phyloP scores from a whole-genome alignment of 1,139 yeast genomes.

The Yamadazyma conglobata region DNA sequence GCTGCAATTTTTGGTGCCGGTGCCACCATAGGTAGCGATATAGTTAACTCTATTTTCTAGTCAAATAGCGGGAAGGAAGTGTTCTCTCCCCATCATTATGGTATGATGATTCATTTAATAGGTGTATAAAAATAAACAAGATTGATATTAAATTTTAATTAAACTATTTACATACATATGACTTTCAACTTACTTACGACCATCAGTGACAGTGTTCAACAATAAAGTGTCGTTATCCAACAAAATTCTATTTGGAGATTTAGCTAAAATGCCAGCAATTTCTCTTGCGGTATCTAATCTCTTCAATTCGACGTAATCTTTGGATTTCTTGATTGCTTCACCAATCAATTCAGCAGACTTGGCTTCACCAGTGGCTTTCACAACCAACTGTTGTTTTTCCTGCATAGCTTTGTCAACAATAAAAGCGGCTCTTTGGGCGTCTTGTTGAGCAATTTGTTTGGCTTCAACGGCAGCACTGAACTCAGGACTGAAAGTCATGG shows the following conservation, averaged over 20 bases:
- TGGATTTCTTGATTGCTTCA: slow-evolving; percentile 95
- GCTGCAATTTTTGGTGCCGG: slow-evolving; percentile 98
- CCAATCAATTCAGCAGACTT: slow-evolving; percentile 97
- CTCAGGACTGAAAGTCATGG: slow-evolving; percentile 96
- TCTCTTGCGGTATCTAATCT: slow-evolving; percentile 97
- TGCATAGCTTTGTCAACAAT: slow-evolving; percentile 95
- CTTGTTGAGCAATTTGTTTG: slow-evolving; percentile 98
- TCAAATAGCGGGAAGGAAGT: too few relatives aligned
- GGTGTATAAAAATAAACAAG: too few relatives aligned
- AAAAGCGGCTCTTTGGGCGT: slow-evolving; percentile 97
- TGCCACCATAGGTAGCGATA: slow-evolving; percentile 86
- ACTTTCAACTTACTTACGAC: slow-evolving; percentile 31
- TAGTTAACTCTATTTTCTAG: slow-evolving; percentile 80
- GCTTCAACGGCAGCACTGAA: slow-evolving; percentile 98
- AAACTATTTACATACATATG: slow-evolving; percentile 2
- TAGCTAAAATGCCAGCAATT: slow-evolving; percentile 80
- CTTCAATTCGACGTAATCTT: slow-evolving; percentile 93
- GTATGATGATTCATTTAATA: too few relatives aligned
- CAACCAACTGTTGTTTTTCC: slow-evolving; percentile 95
- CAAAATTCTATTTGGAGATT: slow-evolving; percentile 86
- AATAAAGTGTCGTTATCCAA: slow-evolving; percentile 90
- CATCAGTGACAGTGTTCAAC: slow-evolving; percentile 80
- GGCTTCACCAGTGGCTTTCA: slow-evolving; percentile 98
- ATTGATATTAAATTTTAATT: too few relatives aligned
- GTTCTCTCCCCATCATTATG: too few relatives aligned